phyloP scores from a whole-genome alignment of 306 rosid genomes.

The Crotalaria pallida region DNA sequence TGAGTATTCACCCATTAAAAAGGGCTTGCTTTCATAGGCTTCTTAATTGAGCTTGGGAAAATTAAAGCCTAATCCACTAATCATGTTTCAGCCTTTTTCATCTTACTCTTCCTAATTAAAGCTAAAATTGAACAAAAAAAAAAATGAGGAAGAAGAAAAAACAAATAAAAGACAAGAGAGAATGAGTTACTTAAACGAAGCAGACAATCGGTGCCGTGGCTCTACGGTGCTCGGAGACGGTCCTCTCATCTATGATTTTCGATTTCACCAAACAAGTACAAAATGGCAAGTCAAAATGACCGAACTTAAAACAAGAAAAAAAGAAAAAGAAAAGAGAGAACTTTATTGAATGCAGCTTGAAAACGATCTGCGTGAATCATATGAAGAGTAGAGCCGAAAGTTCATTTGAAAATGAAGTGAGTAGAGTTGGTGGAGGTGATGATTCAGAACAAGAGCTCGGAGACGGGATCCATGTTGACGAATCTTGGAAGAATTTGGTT shows the following conservation, averaged over 20 bases:
- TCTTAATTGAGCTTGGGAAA: too few species aligned
- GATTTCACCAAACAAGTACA: not conserved
- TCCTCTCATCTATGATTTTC: constrained; percentile 56
- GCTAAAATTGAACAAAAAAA: not conserved
- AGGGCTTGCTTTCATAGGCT: too few species aligned
- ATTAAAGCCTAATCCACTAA: too few species aligned
- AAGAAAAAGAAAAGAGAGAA: not conserved
- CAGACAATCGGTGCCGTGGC: constrained; percentile 67
- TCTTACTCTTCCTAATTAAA: not conserved
- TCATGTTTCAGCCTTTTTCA: not conserved
- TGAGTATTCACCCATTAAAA: too few species aligned
- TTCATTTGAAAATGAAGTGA: not conserved
- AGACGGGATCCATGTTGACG: not conserved
- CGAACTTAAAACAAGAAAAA: not conserved
- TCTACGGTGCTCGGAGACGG: constrained; percentile 50
- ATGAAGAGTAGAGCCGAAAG: constrained; percentile 1
- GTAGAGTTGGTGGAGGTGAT: not conserved
- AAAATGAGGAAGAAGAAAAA: not conserved
- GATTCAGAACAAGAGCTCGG: not conserved
- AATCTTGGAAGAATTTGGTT: not conserved
- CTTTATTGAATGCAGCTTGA: not conserved
- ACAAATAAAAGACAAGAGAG: not conserved
- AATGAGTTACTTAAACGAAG: constrained; percentile 46
- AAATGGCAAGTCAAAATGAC: not conserved
- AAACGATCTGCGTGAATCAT: not conserved